Evolutionary conservation across 108 stramenopile species (phyloP).

Genomic region (Fistulifera solaris): DNA sequence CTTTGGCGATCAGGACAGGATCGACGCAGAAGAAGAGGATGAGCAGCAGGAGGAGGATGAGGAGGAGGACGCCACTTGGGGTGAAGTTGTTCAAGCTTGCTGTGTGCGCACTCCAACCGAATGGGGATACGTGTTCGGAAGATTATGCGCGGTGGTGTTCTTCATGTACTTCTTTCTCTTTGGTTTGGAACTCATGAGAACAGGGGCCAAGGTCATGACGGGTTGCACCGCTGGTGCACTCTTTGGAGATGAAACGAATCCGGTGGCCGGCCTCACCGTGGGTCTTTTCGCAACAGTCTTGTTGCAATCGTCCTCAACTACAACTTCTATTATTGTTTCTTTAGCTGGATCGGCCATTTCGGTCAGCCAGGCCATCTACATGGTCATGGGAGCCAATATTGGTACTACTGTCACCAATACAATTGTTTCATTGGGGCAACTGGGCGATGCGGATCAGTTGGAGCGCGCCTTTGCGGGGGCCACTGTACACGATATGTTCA

Average conservation of each 20-base stretch:
- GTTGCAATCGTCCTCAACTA: slow-evolving; percentile 31
- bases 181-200: slow-evolving; percentile 41
- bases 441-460: slow-evolving; percentile 48
- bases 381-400: slow-evolving; percentile 78
- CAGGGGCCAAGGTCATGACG: slow-evolving; percentile 47
- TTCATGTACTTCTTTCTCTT: slow-evolving; percentile 61
- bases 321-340: slow-evolving; percentile 36
- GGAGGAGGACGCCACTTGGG: slow-evolving; percentile 14
- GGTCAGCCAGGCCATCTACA: slow-evolving; percentile 32
- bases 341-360: slow-evolving; percentile 24
- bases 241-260: slow-evolving; percentile 38
- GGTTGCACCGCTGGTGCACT: slow-evolving; percentile 49
- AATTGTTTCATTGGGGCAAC: slow-evolving; percentile 55
- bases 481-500: slow-evolving; percentile 66
- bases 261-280: slow-evolving; percentile 34
- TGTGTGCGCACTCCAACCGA: slow-evolving; percentile 31
- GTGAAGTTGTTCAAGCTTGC: slow-evolving; percentile 37
- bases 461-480: slow-evolving; percentile 66
- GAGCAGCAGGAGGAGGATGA: neutral
- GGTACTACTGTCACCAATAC: slow-evolving; percentile 57
- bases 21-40: neutral
- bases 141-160: slow-evolving; percentile 22
- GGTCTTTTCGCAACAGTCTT: slow-evolving; percentile 37
- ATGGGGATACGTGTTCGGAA: slow-evolving; percentile 19
- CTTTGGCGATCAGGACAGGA: slow-evolving; percentile 4